Evolutionary conservation across 2,329 filamentous ascomycete genomes (phyloP).

Genomic region (Onygenales sp.): DNA sequence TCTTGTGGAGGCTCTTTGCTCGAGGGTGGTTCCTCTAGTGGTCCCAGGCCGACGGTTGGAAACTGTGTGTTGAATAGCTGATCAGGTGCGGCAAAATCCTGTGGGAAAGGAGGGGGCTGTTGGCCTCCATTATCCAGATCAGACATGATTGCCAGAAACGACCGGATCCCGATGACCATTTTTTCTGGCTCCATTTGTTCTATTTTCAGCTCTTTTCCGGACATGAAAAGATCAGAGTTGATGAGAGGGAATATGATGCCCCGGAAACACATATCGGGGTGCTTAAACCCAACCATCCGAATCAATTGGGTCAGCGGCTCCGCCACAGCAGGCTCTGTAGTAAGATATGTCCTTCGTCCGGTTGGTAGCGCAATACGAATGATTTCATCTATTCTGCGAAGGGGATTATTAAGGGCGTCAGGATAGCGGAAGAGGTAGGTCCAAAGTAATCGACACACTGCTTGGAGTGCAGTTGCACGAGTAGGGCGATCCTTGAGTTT

Average conservation of each 20-base stretch:
- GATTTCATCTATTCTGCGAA: constrained; percentile 81
- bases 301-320: constrained; percentile 91
- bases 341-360: constrained; percentile 70
- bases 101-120: constrained; percentile 73
- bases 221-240: constrained; percentile 78
- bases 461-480: constrained; percentile 72
- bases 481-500: constrained; percentile 76
- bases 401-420: constrained; percentile 58
- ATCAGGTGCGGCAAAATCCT: constrained; percentile 39
- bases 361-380: constrained; percentile 73
- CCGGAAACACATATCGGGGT: constrained; percentile 87
- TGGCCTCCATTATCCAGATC: constrained; percentile 80
- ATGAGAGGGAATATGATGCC: constrained; percentile 91
- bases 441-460: constrained; percentile 85
- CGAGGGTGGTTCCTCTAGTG: constrained; percentile 29
- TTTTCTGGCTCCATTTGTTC: constrained; percentile 92
- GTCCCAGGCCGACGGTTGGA: neutral
- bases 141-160: constrained; percentile 85
- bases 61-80: constrained; percentile 5
- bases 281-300: constrained; percentile 84
- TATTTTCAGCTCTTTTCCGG: constrained; percentile 68
- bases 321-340: constrained; percentile 71
- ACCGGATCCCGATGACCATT: constrained; percentile 93
- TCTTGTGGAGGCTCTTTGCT: constrained; percentile 28
- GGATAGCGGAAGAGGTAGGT: constrained; percentile 81